Evolutionary conservation across 2,329 filamentous ascomycete genomes (phyloP).

Genomic region (Sarocladiaceae sp.): DNA sequence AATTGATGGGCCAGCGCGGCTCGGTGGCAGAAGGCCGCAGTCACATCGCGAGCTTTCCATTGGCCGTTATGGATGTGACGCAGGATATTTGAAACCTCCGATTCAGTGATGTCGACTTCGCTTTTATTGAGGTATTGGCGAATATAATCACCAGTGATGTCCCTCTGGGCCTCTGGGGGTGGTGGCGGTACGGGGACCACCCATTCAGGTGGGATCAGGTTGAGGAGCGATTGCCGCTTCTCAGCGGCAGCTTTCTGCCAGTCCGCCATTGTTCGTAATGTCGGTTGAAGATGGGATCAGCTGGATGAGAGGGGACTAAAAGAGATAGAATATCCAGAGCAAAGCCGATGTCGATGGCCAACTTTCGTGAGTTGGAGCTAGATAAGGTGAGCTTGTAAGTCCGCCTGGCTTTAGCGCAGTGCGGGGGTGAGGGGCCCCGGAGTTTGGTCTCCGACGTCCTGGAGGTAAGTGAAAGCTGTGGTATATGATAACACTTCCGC

Average conservation of each 20-base stretch:
- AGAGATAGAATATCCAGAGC: too few species aligned
- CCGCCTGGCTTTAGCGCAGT: too few species aligned
- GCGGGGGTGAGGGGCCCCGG: too few species aligned
- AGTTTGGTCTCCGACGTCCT: too few species aligned
- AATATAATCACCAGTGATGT: slow-evolving; percentile 5
- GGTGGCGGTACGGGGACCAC: not conserved
- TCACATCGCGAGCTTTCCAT: slow-evolving; percentile 3
- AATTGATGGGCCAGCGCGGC: slow-evolving; percentile 5
- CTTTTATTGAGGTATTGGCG: not conserved
- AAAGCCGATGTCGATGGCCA: too few species aligned
- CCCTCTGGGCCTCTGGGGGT: not conserved
- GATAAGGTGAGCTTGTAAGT: too few species aligned
- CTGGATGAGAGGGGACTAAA: too few species aligned
- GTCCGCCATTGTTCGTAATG: not conserved
- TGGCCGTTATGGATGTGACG: not conserved
- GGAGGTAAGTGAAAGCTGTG: too few species aligned
- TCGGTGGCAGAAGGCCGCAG: slow-evolving; percentile 5
- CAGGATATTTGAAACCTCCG: slow-evolving; percentile 1
- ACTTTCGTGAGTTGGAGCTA: too few species aligned
- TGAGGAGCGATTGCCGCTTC: not conserved
- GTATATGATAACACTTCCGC: too few species aligned
- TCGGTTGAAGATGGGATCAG: too few species aligned
- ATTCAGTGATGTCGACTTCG: slow-evolving; percentile 8
- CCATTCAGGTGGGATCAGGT: not conserved
- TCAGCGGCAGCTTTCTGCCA: not conserved